Base-by-base conservation (phyloP, 768 basidiomycete genomes). In the Sistotremastrum niveocremeum region DNA sequence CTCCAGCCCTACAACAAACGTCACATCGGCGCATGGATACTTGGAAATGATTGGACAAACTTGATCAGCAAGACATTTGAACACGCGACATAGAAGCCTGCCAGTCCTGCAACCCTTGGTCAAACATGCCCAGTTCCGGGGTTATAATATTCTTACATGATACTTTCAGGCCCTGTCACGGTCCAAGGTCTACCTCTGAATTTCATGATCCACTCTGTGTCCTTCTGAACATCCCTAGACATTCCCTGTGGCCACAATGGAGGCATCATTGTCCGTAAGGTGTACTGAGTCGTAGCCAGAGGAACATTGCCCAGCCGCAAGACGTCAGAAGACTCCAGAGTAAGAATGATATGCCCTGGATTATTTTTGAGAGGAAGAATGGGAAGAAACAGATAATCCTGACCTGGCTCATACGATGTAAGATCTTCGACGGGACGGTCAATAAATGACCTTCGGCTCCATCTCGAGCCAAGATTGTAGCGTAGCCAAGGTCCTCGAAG, bases 1-100 rank as follows among this genome's bases (percentile, higher is more conserved):
- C 72, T 64, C 54, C 77, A 86, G 35, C 84, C 84, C 83, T 86
- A 53, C 29, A 39, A 33, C 41, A 37, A n/a, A 40, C 40, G 52
- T 38, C 37, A 48, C 28, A 33, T 8, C 37, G 28, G 29, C 12
- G 29, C 31, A 42, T 51, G 28, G 46, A 42, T 20, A 39, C 31
- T 47, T 47, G 49, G 53, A 48, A 50, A 44, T 38, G 34, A 41
- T 37, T 42, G 49, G 36, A 41, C 29, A 50, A 6, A 31, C 49
- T 7, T 49, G 43, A 31, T 65, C 61, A 41, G 76, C 71, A 52
- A 85, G 74, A 32, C 79, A 62, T 6, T 67, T 64, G 55, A 81
- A 86, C 11, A 86, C 57, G 31, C 68, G 64, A 44, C 70, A 65
- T 40, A 87, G 71, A 56, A 86, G 71, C 37, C 66, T 64, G 62